Evolutionary conservation across 139 green algal species (phyloP), one percentile per base, ranked within the genome.

Genomic region (Chlamydomonas sphaeroides): DNA sequence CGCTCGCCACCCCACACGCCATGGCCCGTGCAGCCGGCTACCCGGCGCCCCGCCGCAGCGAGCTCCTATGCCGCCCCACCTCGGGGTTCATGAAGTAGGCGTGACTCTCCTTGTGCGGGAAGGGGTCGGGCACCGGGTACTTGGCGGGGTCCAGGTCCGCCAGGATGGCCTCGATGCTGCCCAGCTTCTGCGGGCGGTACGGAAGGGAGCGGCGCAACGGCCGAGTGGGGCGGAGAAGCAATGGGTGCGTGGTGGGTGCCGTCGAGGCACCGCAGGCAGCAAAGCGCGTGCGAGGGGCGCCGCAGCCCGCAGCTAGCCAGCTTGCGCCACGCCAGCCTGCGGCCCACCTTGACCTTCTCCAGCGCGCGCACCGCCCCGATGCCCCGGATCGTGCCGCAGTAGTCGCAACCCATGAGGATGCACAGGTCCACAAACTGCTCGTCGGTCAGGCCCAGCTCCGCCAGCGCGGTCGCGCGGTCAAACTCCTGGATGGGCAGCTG

Each of bases 381-480:
- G 57, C 91, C 94, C 38, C 72, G 78, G 85, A 99, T 99, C 74
- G 89, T 96, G 67, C 88, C 86, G 56, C 85, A 93, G 83, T 99
- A 99, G 86, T 99, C 97, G 87, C 97, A 99, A 48, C 97, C 97
- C 85, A 94, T 98, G 53, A 99, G 88, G 80, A 99, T 99, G 93
- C 97, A 99, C n/a, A 99, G 62, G 86, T 99, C 97, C 23, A 99
- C 92, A 79, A 99, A 99, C 88, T 98, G 87, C 1, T 97, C 91
- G n/a, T 84, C 65, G 20, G 70, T 92, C 30, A 98, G 73, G 7
- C 61, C 78, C 41, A 92, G 92, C 35, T 86, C 93, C 61, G 91
- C 67, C 48, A 98, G 74, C 65, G 94, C 88, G 79, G 91, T 90
- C 17, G 68, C 80, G 41, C 93, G 87, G 45, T 98, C 92, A 86